Evolutionary conservation across 2,329 filamentous ascomycete species (phyloP).

Genomic region (Stemphylium vesicarium): DNA sequence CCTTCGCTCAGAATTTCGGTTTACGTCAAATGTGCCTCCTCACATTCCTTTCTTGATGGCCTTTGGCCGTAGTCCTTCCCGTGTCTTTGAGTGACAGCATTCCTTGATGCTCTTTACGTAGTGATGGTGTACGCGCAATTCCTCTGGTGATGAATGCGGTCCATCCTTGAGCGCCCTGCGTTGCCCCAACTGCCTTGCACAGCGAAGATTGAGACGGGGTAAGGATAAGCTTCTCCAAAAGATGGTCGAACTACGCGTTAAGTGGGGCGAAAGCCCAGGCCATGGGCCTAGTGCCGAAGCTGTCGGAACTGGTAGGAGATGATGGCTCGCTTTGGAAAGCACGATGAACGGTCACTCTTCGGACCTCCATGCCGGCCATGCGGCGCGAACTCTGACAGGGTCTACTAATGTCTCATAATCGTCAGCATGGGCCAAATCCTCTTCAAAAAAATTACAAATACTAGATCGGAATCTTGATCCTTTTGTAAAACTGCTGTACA

Average conservation of each 20-base stretch:
- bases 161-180: not conserved
- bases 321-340: not conserved
- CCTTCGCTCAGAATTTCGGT: not conserved
- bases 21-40: not conserved
- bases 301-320: not conserved
- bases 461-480: too few species aligned
- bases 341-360: not conserved
- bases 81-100: not conserved
- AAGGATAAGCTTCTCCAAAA: constrained; percentile 11
- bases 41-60: not conserved
- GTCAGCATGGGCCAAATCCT: not conserved
- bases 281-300: constrained; percentile 10
- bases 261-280: constrained; percentile 5
- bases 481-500: too few species aligned
- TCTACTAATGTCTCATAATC: not conserved
- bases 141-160: not conserved
- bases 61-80: not conserved
- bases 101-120: not conserved
- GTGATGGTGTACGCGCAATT: not conserved
- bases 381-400: too few species aligned
- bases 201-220: constrained; percentile 3
- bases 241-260: constrained; percentile 7
- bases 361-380: not conserved
- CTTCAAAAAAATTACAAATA: not conserved
- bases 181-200: not conserved